Evolutionary conservation across 345 rosid species (phyloP).

Genomic region (Murraya paniculata): DNA sequence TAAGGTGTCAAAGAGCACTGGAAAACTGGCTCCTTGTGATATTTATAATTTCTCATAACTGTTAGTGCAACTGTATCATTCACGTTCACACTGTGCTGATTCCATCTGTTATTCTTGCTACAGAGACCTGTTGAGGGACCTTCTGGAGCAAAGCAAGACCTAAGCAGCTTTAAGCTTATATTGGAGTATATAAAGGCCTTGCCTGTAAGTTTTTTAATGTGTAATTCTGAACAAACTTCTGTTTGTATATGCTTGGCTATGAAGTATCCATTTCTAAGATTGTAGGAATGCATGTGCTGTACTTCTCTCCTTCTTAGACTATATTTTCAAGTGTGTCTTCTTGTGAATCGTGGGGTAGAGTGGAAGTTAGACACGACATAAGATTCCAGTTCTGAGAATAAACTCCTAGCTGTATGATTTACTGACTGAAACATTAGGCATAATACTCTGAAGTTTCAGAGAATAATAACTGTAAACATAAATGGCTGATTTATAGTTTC

Average conservation of each 20-base stretch:
- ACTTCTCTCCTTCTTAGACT: neutral
- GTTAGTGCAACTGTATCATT: neutral
- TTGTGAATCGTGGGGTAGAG: neutral
- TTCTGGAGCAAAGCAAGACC: conserved; percentile 61
- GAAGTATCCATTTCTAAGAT: neutral
- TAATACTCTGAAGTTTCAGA: neutral
- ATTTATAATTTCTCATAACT: neutral
- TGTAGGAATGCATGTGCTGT: neutral
- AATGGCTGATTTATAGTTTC: neutral
- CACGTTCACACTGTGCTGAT: conserved; percentile 2
- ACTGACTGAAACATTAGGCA: neutral
- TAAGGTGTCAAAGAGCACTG: neutral
- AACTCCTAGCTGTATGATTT: neutral
- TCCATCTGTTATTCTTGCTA: conserved; percentile 21
- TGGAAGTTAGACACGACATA: neutral
- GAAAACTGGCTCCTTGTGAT: neutral
- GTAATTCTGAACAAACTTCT: conserved; percentile 1
- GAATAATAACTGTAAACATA: neutral
- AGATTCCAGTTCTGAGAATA: neutral
- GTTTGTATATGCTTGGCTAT: neutral
- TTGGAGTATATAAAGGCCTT: conserved; percentile 85
- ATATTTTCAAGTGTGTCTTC: neutral
- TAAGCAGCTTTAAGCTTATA: conserved; percentile 80
- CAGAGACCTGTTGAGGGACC: conserved; percentile 78
- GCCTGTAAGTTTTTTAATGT: conserved; percentile 57